A percentile compares a stretch with the other conserved stretches of the same genome.
These are phyloP conservation scores for Coniosporium apollinis DNA, from an alignment of 495 filamentous ascomycete species.

Conservation along the genomic window DNA sequence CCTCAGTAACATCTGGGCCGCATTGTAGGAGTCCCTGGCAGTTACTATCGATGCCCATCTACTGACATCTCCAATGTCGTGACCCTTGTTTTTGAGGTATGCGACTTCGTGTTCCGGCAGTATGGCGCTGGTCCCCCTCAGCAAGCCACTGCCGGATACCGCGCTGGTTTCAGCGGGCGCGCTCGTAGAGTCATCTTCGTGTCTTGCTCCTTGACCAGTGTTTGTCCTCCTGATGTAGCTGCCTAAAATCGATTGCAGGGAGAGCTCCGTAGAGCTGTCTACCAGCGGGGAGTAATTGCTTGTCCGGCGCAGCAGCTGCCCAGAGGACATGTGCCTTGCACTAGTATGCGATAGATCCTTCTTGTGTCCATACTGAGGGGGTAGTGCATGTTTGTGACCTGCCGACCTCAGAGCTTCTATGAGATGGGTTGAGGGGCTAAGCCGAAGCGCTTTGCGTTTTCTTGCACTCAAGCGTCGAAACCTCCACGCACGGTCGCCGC, in stretches of 20 bases:
- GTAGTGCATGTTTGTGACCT: not conserved
- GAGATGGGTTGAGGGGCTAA: not conserved
- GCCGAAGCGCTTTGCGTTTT: not conserved
- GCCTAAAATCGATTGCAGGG: slow-evolving; percentile 6
- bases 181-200: not conserved
- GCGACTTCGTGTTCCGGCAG: slow-evolving; percentile 9
- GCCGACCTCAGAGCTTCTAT: not conserved
- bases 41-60: slow-evolving; percentile 43
- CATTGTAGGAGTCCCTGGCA: slow-evolving; percentile 23
- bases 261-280: not conserved
- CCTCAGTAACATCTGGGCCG: slow-evolving; percentile 8
- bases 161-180: not conserved
- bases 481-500: too few relatives aligned
- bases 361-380: not conserved
- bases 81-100: slow-evolving; percentile 27
- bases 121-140: not conserved
- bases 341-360: slow-evolving; percentile 6
- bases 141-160: not conserved
- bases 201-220: not conserved
- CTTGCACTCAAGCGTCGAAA: too few relatives aligned
- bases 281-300: not conserved
- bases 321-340: not conserved
- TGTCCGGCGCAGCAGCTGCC: not conserved
- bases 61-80: slow-evolving; percentile 32
- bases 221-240: slow-evolving; percentile 4